phyloP scores from a whole-genome alignment of 331 rosid species.

The Rhamnella rubrinervis region DNA sequence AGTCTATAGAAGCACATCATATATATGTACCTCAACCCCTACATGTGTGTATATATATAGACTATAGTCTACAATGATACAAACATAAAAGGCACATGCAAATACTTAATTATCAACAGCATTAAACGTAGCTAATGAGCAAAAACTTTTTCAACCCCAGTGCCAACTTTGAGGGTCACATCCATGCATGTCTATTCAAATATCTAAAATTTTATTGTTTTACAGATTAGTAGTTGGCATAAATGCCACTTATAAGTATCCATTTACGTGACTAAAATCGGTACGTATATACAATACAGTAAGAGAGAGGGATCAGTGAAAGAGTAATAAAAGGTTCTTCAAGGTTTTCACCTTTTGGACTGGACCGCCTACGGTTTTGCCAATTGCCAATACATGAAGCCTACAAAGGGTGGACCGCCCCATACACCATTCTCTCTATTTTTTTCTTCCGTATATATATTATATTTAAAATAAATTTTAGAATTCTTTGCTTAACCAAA shows the following conservation, averaged over 20 bases:
- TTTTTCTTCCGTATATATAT: not conserved
- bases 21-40: constrained; percentile 41
- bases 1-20: constrained; percentile 22
- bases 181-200: constrained; percentile 54
- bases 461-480: constrained; percentile 7
- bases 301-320: not conserved
- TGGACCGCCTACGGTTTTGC: constrained; percentile 22
- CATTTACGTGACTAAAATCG: constrained; percentile 26
- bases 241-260: constrained; percentile 35
- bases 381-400: constrained; percentile 40
- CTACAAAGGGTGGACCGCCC: constrained; percentile 31
- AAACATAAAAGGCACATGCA: constrained; percentile 53
- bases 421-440: constrained; percentile 3
- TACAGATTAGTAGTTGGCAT: constrained; percentile 53
- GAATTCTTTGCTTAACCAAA: constrained; percentile 44
- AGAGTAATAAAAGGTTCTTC: constrained; percentile 7
- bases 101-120: constrained; percentile 43
- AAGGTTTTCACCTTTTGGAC: constrained; percentile 19
- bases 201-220: constrained; percentile 41
- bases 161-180: constrained; percentile 33
- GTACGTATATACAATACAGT: constrained; percentile 18
- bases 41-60: constrained; percentile 36
- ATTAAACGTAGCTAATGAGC: constrained; percentile 44
- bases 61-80: constrained; percentile 12
- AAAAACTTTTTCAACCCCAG: constrained; percentile 35